Percentiles rank a stretch among this genome's conserved stretches.
phyloP scores from a whole-genome alignment of 192 early-diverging fungal genomes.

The Phycomyces nitens region DNA sequence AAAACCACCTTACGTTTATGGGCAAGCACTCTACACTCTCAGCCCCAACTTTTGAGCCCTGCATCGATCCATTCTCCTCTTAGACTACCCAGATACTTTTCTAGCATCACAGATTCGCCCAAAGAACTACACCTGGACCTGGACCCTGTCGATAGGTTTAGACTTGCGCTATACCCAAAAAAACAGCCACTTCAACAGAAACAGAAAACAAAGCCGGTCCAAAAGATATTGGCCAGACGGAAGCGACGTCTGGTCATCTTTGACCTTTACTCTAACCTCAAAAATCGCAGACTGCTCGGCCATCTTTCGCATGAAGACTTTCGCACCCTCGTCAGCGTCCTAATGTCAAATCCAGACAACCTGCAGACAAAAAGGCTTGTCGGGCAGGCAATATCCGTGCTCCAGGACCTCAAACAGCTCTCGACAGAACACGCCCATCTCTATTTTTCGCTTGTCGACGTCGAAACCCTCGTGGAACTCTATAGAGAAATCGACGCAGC shows the following conservation, averaged over 20 bases:
- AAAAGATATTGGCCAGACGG: not conserved
- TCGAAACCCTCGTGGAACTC: too few species aligned
- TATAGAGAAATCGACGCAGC: not conserved
- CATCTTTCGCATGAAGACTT: constrained; percentile 9
- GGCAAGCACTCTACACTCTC: too few species aligned
- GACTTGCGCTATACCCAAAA: too few species aligned
- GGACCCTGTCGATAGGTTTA: too few species aligned
- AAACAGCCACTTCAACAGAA: not conserved
- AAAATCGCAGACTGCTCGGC: not conserved
- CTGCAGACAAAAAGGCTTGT: not conserved
- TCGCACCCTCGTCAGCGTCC: not conserved
- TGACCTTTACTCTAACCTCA: not conserved
- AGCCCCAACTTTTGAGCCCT: too few species aligned
- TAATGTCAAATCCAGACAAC: not conserved
- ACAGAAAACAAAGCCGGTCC: not conserved
- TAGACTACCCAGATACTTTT: too few species aligned
- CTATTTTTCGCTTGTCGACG: too few species aligned
- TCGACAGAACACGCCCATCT: not conserved
- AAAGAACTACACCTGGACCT: too few species aligned
- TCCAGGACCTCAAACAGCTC: not conserved
- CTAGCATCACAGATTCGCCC: too few species aligned
- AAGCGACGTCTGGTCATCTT: not conserved
- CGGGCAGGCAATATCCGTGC: not conserved
- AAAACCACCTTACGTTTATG: too few species aligned
- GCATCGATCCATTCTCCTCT: too few species aligned